A percentile compares a stretch with the other conserved stretches of the same genome.
Evolutionary conservation across 345 rosid species (phyloP).

Genomic region (Rhizophora mangle): DNA sequence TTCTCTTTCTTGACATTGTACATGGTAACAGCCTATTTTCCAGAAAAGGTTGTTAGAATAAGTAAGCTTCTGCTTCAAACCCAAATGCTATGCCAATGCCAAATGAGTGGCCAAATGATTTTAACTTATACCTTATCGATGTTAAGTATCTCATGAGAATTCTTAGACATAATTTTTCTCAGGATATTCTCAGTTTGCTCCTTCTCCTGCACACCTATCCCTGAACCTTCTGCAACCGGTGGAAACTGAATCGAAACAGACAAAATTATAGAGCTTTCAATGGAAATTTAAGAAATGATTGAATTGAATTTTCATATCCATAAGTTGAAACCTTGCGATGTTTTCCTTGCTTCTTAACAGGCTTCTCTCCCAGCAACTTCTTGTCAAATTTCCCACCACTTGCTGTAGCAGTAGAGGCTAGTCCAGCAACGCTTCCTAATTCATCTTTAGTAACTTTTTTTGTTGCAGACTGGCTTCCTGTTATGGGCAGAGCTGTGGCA

Average conservation of each 20-base stretch:
- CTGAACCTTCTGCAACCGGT: constrained; percentile 68
- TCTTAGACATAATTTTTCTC: constrained; percentile 71
- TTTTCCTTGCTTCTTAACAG: constrained; percentile 72
- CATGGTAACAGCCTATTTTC: constrained; percentile 68
- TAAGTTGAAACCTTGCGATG: constrained; percentile 65
- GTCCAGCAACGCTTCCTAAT: constrained; percentile 77
- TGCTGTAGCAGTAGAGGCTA: constrained; percentile 83
- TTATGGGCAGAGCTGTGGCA: constrained; percentile 79
- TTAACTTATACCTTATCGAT: constrained; percentile 58
- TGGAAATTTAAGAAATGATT: neutral
- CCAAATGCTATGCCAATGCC: constrained; percentile 3
- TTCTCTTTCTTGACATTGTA: constrained; percentile 80
- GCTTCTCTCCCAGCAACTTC: constrained; percentile 78
- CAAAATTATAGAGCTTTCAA: neutral
- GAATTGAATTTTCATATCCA: neutral
- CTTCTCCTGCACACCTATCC: constrained; percentile 58
- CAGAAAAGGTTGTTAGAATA: neutral
- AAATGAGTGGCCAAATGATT: constrained; percentile 3
- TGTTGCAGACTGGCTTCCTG: constrained; percentile 64
- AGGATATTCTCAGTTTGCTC: constrained; percentile 81
- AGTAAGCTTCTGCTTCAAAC: neutral
- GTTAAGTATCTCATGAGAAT: constrained; percentile 82
- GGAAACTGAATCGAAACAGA: constrained; percentile 48
- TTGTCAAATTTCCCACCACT: constrained; percentile 97
- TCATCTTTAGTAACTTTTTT: constrained; percentile 67